These are phyloP conservation scores for Ogataea dorogensis DNA, from an alignment of 805 yeast species.

Conservation along the genomic window DNA sequence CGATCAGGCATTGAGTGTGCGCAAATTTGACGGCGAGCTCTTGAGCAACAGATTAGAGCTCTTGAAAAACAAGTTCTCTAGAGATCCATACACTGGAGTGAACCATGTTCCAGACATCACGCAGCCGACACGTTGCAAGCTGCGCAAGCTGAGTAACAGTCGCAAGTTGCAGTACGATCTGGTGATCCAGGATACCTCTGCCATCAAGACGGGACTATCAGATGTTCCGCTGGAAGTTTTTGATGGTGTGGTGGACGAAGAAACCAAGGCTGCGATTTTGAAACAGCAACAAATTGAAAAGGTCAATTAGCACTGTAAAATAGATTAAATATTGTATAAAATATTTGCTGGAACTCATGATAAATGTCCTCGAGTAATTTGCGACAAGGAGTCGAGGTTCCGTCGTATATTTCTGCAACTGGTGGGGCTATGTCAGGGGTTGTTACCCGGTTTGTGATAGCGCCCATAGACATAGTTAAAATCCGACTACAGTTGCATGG, in stretches of 20 bases:
- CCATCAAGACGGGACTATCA: slow-evolving; percentile 61
- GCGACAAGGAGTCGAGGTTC: slow-evolving; percentile 47
- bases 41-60: slow-evolving; percentile 54
- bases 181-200: slow-evolving; percentile 35
- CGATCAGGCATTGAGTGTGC: slow-evolving; percentile 77
- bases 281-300: slow-evolving; percentile 57
- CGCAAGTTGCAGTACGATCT: slow-evolving; percentile 47
- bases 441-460: slow-evolving; percentile 48
- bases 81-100: slow-evolving; percentile 85
- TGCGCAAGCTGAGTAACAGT: slow-evolving; percentile 31
- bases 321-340: slow-evolving; percentile 3
- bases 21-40: slow-evolving; percentile 65
- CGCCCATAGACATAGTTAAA: slow-evolving; percentile 79
- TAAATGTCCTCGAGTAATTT: slow-evolving; percentile 22
- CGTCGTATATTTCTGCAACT: slow-evolving; percentile 50
- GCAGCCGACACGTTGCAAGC: slow-evolving; percentile 58
- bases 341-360: too few species aligned
- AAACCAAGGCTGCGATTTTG: slow-evolving; percentile 56
- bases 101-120: slow-evolving; percentile 69
- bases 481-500: slow-evolving; percentile 68
- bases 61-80: slow-evolving; percentile 52
- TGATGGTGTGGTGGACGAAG: slow-evolving; percentile 56
- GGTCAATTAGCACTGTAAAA: slow-evolving; percentile 5
- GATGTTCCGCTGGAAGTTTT: slow-evolving; percentile 59
- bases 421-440: slow-evolving; percentile 77